These are phyloP conservation scores for Chrysanthemum makinoi DNA, from an alignment of 129 eudicot genomes.

Conservation along the genomic window DNA sequence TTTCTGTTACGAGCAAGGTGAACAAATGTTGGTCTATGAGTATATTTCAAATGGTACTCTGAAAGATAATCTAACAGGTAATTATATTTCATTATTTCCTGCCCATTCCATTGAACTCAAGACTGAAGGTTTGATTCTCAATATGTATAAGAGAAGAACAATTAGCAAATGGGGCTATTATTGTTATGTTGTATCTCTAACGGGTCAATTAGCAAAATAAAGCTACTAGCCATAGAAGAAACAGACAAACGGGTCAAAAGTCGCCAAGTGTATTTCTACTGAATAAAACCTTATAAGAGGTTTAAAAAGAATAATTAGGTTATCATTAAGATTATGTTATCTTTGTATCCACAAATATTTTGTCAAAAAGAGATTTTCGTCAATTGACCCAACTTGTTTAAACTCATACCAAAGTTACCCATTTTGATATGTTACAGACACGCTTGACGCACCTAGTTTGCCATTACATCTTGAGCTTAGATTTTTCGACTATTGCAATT, in stretches of 20 bases:
- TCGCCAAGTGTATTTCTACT: too few species aligned
- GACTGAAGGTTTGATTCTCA: not conserved
- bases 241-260: not conserved
- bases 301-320: too few species aligned
- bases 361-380: too few species aligned
- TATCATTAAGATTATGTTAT: too few species aligned
- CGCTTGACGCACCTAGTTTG: too few species aligned
- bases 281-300: too few species aligned
- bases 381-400: too few species aligned
- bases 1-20: constrained; percentile 87
- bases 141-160: not conserved
- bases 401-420: too few species aligned
- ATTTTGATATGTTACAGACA: too few species aligned
- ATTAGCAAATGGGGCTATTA: not conserved
- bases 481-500: not conserved
- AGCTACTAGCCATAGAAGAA: not conserved
- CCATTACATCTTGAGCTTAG: not conserved
- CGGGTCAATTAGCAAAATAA: not conserved
- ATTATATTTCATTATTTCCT: not conserved
- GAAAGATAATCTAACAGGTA: constrained; percentile 76
- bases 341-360: too few species aligned
- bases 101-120: not conserved
- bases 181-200: not conserved
- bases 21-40: constrained; percentile 88
- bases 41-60: constrained; percentile 75